Evolutionary conservation across 2,329 filamentous ascomycete genomes (phyloP).

Genomic region (Penicillium sp.): DNA sequence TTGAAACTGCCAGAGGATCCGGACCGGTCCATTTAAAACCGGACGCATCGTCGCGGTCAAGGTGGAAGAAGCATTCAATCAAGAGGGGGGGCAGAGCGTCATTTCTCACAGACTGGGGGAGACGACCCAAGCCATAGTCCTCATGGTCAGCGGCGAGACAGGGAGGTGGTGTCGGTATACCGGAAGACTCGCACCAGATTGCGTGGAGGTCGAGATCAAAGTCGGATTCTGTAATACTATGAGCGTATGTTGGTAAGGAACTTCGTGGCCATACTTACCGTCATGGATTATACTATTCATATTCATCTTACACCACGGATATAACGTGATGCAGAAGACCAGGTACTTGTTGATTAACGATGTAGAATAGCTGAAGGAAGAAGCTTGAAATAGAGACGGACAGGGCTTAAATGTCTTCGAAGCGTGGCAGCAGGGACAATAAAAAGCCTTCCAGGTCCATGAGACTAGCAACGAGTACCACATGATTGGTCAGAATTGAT

Average conservation of each 20-base stretch:
- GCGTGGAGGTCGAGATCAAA: constrained; percentile 3
- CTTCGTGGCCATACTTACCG: no score
- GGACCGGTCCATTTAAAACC: background rate
- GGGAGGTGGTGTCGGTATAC: constrained; percentile 1
- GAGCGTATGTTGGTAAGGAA: background rate
- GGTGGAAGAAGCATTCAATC: background rate
- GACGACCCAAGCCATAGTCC: background rate
- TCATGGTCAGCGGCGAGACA: constrained; percentile 1
- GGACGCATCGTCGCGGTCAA: background rate
- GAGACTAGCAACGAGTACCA: background rate
- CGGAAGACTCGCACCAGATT: constrained; percentile 2
- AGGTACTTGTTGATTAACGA: no score
- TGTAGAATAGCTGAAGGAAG: no score
- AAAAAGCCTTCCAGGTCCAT: background rate
- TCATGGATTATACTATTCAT: no score
- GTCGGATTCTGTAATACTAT: background rate
- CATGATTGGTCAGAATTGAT: background rate
- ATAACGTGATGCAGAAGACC: no score
- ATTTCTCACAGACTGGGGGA: background rate
- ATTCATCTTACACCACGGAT: background rate
- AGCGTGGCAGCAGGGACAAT: background rate
- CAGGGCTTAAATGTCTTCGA: background rate
- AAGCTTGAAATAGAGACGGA: no score
- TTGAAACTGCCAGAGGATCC: background rate
- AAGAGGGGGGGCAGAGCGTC: background rate